Base-by-base conservation (phyloP, 2,329 filamentous ascomycete species). In the Colletotrichum tanaceti region DNA sequence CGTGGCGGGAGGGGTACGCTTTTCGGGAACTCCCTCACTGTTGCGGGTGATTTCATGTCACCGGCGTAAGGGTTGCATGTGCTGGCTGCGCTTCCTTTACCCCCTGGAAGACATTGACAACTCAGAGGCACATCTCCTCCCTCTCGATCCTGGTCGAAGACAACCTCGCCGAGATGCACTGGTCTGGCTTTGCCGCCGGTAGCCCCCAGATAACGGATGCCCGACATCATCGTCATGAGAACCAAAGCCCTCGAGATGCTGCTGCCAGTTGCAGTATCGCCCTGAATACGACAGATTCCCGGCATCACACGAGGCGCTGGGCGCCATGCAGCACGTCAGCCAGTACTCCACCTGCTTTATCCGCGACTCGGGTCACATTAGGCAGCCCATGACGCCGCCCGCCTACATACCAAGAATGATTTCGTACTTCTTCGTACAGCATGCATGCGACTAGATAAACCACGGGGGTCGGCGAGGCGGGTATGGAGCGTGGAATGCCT, bases 51-150 rank as follows among this genome's bases (percentile, higher is more conserved):
- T 39, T 53, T 53, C 39, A 35, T 61, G 20, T 44, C 63, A 65
- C 50, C 52, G 50, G 38, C 38, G 68, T 69, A 57, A 72, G 66
- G 70, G 72, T 73, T 73, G 72, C 71, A 55, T 71, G 63, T 58
- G 63, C 16, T 68, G 63, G 60, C 64, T 65, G 49, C 68, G 53
- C 65, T 68, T 59, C 55, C 44, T 44, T 39, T 35, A 46, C 39
- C 50, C 39, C 50, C 28, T 46, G 28, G 53, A 50, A 54, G 28
- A 55, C 47, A 35, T 35, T 54, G 68, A 70, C 68, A 70, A 69
- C 68, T 64, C 68, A 70, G 60, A 69, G 68, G 55, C 64, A 70
- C 67, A 63, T 66, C 32, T 16, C 58, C 62, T 20, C 16, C 13
- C 24, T n/a, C 13, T 20, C 20, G 24, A 54, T 64, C 67, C 67